Evolutionary conservation across 441 rosid species (phyloP).

Genomic region (Gossypium trilobum): DNA sequence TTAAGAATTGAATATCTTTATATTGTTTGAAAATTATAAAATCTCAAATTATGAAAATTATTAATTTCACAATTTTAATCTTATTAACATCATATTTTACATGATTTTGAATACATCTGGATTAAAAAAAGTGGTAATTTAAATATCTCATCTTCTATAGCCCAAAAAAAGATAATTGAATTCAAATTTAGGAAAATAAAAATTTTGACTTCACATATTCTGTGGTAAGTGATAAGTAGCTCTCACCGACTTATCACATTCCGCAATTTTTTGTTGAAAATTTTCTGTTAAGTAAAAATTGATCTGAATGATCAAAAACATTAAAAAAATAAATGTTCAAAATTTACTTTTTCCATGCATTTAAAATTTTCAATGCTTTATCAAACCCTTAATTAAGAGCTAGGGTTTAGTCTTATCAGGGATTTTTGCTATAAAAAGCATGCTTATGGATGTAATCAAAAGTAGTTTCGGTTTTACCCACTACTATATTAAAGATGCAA

Average conservation of each 20-base stretch:
- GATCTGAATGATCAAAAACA: neutral
- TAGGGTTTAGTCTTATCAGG: neutral
- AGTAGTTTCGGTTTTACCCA: neutral
- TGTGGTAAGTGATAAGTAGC: neutral
- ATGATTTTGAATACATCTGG: neutral
- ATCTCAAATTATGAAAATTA: neutral
- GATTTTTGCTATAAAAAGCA: neutral
- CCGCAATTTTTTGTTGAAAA: neutral
- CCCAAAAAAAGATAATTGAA: neutral
- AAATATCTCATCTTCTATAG: neutral
- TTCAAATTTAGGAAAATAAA: neutral
- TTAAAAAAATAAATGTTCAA: neutral
- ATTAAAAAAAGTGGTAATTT: neutral
- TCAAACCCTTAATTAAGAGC: neutral
- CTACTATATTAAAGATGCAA: neutral
- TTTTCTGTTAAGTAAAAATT: neutral
- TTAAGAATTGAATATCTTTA: neutral
- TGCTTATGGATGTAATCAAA: neutral
- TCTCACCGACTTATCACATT: neutral
- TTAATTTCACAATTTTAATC: neutral
- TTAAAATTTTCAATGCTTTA: neutral
- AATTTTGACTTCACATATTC: neutral
- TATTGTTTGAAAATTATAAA: neutral
- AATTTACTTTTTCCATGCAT: neutral
- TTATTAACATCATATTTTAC: neutral